Percentiles rank a stretch among this genome's conserved stretches.
phyloP scores from a whole-genome alignment of 1,139 yeast species.

The Suhomyces bribrorum region DNA sequence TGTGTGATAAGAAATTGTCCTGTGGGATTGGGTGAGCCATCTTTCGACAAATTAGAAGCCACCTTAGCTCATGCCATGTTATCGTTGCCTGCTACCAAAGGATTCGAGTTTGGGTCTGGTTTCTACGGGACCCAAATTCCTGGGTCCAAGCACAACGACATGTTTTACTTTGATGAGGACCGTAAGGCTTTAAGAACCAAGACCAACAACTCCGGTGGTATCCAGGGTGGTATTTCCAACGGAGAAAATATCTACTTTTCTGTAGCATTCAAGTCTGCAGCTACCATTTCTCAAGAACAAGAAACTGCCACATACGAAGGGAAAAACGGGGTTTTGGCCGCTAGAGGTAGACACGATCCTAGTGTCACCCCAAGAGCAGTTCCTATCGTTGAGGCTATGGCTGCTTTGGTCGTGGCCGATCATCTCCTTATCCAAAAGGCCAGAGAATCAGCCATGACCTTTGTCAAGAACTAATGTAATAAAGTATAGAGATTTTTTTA shows the following conservation, averaged over 20 bases:
- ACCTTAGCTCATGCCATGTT: conserved; percentile 95
- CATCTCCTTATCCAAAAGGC: conserved; percentile 82
- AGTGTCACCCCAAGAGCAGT: conserved; percentile 98
- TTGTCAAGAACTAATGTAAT: conserved; percentile 7
- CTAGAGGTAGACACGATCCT: conserved; percentile 98
- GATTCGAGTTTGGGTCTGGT: conserved; percentile 96
- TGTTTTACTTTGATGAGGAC: conserved; percentile 62
- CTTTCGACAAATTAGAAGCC: conserved; percentile 95
- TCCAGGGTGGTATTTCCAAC: conserved; percentile 96
- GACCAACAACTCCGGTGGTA: conserved; percentile 95
- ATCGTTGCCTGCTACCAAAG: conserved; percentile 96
- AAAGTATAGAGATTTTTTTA: neutral
- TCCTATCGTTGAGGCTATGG: conserved; percentile 97
- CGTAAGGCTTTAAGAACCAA: conserved; percentile 69
- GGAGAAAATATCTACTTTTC: conserved; percentile 94
- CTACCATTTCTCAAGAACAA: conserved; percentile 94
- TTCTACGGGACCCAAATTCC: conserved; percentile 86
- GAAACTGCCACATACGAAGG: conserved; percentile 87
- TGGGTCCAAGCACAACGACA: conserved; percentile 92
- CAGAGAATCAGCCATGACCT: conserved; percentile 52
- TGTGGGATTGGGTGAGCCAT: conserved; percentile 94
- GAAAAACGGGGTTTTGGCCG: conserved; percentile 80
- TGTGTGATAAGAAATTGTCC: conserved; percentile 96
- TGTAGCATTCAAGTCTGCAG: conserved; percentile 97
- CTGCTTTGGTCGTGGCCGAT: conserved; percentile 90